Base-by-base conservation (phyloP, 441 rosid species). In the Populus hybrid region DNA sequence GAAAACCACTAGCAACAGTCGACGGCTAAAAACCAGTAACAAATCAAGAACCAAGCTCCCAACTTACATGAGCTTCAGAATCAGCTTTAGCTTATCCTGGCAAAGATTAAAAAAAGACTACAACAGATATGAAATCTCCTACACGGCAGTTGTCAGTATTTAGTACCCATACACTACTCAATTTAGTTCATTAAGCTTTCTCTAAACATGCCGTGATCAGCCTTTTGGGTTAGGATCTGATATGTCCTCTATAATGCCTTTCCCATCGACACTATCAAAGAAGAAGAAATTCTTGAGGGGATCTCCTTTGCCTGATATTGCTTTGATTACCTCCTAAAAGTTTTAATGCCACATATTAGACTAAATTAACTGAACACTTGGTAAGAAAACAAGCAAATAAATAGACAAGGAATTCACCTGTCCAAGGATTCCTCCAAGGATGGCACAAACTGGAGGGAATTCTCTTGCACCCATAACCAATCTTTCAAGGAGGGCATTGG, bases 391-490 rank as follows among this genome's bases (percentile, higher is more conserved):
- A 66, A 8, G 3, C 4, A 9, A 75, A 21, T 3, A 72, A 61
- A 7, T 16, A 67, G 16, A 20, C 32, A n/a, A 12, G 65, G 72
- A 50, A 40, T 8, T 16, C 23, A 92, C 97, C 97, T 92, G 98
- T 78, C 97, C 97, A 36, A 91, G 89, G 75, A 92, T 87, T 77
- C 98, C 98, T 73, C 98, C 96, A 2, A 94, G 73, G 77, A 94
- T 84, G 28, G 97, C 98, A 88, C 98, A 94, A 61, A 90, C 94
- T 0, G 96, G 94, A 79, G 98, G 94, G 78, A 88, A 94, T 80
- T 91, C 98, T 70, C 76, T 80, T 40, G 79, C 71, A 65, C 83
- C 85, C 7, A 36, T 68, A 69, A 89, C 82, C 80, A 94, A 83
- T 80, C 97, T 91, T 80, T 92, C 94, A 63, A 94, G 83, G 36